Percentiles rank a stretch among this genome's conserved stretches.
These are phyloP conservation scores for Silene conica DNA, from an alignment of 148 eudicot species.

Conservation along the genomic window DNA sequence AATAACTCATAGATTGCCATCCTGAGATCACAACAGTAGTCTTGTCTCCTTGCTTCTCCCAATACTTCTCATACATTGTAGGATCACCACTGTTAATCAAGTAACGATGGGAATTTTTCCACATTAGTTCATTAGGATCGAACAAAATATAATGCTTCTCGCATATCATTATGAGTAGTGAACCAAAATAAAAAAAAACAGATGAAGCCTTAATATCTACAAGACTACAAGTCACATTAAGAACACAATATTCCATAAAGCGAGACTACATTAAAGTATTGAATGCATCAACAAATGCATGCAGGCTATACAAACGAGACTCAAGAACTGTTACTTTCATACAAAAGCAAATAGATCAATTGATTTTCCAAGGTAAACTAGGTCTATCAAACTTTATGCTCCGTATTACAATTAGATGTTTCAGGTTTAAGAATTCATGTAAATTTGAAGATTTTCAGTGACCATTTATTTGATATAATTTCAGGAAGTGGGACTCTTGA, in stretches of 20 bases:
- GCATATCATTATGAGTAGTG: background rate
- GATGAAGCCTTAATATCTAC: background rate
- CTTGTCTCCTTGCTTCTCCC: conserved; percentile 66
- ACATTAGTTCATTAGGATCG: conserved; percentile 4
- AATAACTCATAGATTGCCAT: conserved; percentile 83
- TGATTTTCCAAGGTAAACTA: too few relatives aligned
- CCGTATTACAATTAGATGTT: too few relatives aligned
- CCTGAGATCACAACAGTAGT: conserved; percentile 62
- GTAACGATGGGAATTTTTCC: background rate
- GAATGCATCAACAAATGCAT: too few relatives aligned
- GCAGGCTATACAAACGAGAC: too few relatives aligned
- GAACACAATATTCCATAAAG: background rate
- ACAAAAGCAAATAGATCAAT: too few relatives aligned
- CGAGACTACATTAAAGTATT: too few relatives aligned
- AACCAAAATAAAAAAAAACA: background rate
- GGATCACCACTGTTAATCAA: conserved; percentile 80
- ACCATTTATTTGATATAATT: too few relatives aligned
- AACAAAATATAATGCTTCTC: background rate
- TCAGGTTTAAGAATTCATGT: too few relatives aligned
- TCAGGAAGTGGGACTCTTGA: too few relatives aligned
- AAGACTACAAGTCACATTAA: background rate
- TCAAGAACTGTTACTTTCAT: too few relatives aligned
- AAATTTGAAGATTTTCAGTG: too few relatives aligned
- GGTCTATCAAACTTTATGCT: too few relatives aligned
- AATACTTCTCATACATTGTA: conserved; percentile 87